phyloP scores from a whole-genome alignment of 2,329 filamentous ascomycete genomes.

The Fusarium oxysporum region DNA sequence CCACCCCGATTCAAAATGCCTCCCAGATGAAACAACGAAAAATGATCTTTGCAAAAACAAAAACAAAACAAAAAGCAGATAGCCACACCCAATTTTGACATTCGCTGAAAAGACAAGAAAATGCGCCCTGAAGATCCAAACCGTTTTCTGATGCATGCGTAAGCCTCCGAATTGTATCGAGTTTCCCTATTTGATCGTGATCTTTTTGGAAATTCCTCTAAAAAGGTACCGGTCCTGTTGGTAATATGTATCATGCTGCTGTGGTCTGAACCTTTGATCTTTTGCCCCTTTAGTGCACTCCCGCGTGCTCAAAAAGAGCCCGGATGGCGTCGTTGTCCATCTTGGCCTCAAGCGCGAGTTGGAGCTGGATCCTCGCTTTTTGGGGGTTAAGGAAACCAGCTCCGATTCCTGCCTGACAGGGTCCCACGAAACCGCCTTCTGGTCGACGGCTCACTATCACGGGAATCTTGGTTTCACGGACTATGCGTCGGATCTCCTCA shows the following conservation, averaged over 20 bases:
- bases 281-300: slow-evolving; percentile 39
- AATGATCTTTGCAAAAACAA: slow-evolving; percentile 7
- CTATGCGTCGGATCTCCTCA: slow-evolving; percentile 56
- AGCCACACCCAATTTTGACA: slow-evolving; percentile 31
- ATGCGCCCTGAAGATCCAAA: slow-evolving; percentile 35
- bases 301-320: slow-evolving; percentile 46
- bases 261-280: slow-evolving; percentile 17
- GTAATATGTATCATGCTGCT: slow-evolving; percentile 14
- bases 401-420: slow-evolving; percentile 53
- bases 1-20: slow-evolving; percentile 1
- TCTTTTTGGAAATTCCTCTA: slow-evolving; percentile 18
- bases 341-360: slow-evolving; percentile 52
- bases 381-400: slow-evolving; percentile 67
- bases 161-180: slow-evolving; percentile 20
- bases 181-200: slow-evolving; percentile 7
- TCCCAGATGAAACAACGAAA: slow-evolving; percentile 17
- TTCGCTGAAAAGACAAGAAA: slow-evolving; percentile 25
- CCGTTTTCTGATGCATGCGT: slow-evolving; percentile 29
- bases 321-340: slow-evolving; percentile 46
- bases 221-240: slow-evolving; percentile 23
- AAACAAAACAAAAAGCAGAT: slow-evolving; percentile 26
- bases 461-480: slow-evolving; percentile 58
- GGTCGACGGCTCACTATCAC: slow-evolving; percentile 64
- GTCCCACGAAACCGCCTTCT: slow-evolving; percentile 64
- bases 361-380: slow-evolving; percentile 65